phyloP scores from a whole-genome alignment of 2,329 filamentous ascomycete species.

The Fusarium armeniacum region DNA sequence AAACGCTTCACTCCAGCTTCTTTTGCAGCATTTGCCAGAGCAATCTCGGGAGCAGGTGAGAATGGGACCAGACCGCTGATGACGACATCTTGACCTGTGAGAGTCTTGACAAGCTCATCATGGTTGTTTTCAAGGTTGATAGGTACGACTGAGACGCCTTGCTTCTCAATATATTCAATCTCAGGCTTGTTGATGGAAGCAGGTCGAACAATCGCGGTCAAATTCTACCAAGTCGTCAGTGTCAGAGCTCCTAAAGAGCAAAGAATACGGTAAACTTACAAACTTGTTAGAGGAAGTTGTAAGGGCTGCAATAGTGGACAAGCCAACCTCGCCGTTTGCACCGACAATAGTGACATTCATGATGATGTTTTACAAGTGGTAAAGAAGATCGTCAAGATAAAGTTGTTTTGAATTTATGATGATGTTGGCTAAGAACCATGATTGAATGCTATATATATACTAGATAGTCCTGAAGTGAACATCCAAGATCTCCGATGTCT shows the following conservation, averaged over 20 bases:
- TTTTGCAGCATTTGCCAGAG: constrained; percentile 31
- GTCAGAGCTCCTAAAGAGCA: not conserved
- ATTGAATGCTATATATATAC: constrained; percentile 4
- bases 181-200: constrained; percentile 37
- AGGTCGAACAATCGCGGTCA: constrained; percentile 33
- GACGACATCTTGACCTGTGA: constrained; percentile 34
- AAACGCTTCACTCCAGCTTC: constrained; percentile 38
- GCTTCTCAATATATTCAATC: constrained; percentile 11
- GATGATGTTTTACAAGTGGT: not conserved
- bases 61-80: constrained; percentile 18
- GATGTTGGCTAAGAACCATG: not conserved
- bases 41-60: constrained; percentile 10
- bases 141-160: constrained; percentile 26
- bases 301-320: constrained; percentile 33
- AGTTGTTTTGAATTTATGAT: not conserved
- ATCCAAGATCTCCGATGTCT: not conserved
- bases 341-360: constrained; percentile 43
- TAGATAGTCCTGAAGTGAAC: too few species aligned
- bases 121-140: constrained; percentile 24
- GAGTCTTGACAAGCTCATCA: constrained; percentile 24
- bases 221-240: constrained; percentile 7
- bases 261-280: constrained; percentile 8
- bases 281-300: constrained; percentile 21
- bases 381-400: constrained; percentile 1
- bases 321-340: constrained; percentile 38